Conservation (phyloP, 169 alveolate species). For the Plasmodium coatneyi region DNA sequence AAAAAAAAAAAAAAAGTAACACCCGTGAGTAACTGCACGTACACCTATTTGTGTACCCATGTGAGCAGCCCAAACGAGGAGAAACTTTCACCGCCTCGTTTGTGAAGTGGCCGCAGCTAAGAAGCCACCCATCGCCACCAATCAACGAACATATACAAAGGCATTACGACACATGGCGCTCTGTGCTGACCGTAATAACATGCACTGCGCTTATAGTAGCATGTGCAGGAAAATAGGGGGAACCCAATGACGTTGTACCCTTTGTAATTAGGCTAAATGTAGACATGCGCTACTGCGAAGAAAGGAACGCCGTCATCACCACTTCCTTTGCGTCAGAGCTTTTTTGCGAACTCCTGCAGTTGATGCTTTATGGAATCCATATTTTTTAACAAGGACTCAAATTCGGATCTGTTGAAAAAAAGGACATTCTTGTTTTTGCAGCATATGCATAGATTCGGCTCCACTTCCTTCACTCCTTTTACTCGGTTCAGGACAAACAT, state of each 20-base stretch:
- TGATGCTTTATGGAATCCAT: slow-evolving; percentile 47
- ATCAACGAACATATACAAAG: neutral
- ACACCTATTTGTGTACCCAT: neutral
- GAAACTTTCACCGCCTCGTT: neutral
- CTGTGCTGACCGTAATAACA: neutral
- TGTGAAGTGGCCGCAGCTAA: neutral
- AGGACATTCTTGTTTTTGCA: slow-evolving; percentile 64
- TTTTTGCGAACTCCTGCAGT: slow-evolving; percentile 67
- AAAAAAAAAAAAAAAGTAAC: neutral
- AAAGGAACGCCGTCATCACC: neutral
- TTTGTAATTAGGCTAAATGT: neutral
- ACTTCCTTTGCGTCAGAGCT: slow-evolving; percentile 8
- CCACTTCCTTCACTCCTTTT: slow-evolving; percentile 49
- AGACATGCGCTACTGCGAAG: neutral
- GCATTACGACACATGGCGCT: neutral
- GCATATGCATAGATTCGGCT: slow-evolving; percentile 63
- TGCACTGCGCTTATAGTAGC: neutral
- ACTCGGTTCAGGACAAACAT: slow-evolving; percentile 53
- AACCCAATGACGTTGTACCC: neutral
- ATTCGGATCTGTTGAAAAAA: slow-evolving; percentile 55
- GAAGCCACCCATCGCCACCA: neutral
- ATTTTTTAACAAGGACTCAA: slow-evolving; percentile 54
- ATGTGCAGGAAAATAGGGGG: neutral
- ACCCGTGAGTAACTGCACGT: neutral
- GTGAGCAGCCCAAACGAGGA: neutral